Evolutionary conservation across 331 rosid species (phyloP).

Genomic region (Telfairia occidentalis): DNA sequence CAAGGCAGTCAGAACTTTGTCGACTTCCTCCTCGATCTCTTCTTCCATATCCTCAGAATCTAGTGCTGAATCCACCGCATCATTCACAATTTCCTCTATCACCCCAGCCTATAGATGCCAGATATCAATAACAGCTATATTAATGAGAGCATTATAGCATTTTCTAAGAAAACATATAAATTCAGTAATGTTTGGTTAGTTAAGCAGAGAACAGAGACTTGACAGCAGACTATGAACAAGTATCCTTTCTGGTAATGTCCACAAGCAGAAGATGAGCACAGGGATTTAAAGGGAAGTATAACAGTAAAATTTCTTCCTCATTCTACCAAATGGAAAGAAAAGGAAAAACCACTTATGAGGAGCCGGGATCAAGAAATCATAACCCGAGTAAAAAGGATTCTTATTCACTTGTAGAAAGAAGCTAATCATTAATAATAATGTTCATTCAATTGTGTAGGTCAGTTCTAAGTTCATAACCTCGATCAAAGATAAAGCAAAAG

Average conservation of each 20-base stretch:
- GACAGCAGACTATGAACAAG: background rate
- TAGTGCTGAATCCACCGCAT: conserved; percentile 31
- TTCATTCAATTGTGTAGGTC: background rate
- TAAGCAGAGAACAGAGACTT: background rate
- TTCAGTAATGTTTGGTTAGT: background rate
- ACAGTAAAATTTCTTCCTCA: background rate
- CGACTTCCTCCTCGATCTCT: conserved; percentile 45
- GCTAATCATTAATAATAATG: background rate
- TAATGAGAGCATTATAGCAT: background rate
- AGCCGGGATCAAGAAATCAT: background rate
- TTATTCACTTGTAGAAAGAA: background rate
- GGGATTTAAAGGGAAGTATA: background rate
- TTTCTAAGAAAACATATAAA: background rate
- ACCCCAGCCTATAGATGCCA: conserved; percentile 34
- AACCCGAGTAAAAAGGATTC: background rate
- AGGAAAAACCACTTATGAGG: background rate
- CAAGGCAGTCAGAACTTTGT: conserved; percentile 34
- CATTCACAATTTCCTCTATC: conserved; percentile 36
- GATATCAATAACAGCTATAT: background rate
- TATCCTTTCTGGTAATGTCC: background rate
- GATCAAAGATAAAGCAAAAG: background rate
- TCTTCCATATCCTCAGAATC: conserved; percentile 44
- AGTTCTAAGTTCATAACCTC: background rate
- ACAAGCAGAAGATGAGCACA: background rate
- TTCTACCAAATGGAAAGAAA: background rate